Evolutionary conservation across 2,329 filamentous ascomycete species (phyloP).

Genomic region (Colletotrichum sp.): DNA sequence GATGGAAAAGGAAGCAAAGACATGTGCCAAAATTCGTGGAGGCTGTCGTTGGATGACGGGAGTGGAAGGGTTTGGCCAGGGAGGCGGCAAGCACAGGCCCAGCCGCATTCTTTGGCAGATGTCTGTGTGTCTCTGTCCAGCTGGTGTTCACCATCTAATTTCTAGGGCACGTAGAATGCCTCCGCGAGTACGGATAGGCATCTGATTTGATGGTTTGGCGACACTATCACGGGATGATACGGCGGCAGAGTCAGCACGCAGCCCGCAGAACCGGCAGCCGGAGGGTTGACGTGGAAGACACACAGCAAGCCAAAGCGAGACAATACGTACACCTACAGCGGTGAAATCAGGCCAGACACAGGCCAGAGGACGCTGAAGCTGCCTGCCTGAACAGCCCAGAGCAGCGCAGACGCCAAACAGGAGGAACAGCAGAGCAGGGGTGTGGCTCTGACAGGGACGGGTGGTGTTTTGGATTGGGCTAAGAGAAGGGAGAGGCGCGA

Average conservation of each 20-base stretch:
- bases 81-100: neutral
- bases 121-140: neutral
- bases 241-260: neutral
- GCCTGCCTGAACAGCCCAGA: no score
- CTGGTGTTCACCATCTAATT: neutral
- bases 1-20: neutral
- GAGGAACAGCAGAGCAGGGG: no score
- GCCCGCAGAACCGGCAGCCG: neutral
- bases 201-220: neutral
- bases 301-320: slow-evolving; percentile 5
- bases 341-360: no score
- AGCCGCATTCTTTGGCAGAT: neutral
- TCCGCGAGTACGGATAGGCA: neutral
- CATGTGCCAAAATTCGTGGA: neutral
- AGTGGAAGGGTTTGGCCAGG: neutral
- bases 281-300: slow-evolving; percentile 1
- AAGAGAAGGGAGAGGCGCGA: neutral
- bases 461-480: neutral
- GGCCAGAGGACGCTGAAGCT: no score
- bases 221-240: neutral
- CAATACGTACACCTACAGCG: neutral
- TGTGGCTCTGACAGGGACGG: no score
- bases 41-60: neutral
- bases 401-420: no score
- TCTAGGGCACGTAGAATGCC: neutral